A percentile compares a stretch with the other conserved stretches of the same genome.
phyloP scores from a whole-genome alignment of 129 eudicot genomes.

The Silybum marianum region DNA sequence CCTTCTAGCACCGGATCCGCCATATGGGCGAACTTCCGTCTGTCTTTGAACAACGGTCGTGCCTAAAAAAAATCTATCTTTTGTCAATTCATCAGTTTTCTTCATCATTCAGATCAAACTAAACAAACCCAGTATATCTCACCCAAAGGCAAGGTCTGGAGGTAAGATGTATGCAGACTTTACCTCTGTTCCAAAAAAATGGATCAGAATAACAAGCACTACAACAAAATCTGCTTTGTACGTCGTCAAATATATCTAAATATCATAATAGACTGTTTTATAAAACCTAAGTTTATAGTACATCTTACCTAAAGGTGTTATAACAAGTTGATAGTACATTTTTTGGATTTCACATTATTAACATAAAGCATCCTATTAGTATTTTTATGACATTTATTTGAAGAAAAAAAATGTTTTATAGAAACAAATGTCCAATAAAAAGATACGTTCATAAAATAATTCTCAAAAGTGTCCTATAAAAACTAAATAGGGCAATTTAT shows the following conservation, averaged over 20 bases:
- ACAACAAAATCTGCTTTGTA: too few species aligned
- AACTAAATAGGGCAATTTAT: not conserved
- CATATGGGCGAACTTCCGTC: constrained; percentile 82
- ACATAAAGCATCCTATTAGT: not conserved
- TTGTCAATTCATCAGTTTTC: not conserved
- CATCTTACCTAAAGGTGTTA: not conserved
- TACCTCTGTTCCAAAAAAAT: not conserved
- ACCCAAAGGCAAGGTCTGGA: not conserved
- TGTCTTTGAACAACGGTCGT: constrained; percentile 82
- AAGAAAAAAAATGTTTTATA: too few species aligned
- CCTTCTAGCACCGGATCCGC: constrained; percentile 83
- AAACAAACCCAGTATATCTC: not conserved
- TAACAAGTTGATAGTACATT: too few species aligned
- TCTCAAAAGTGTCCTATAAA: not conserved
- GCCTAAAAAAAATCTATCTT: constrained; percentile 41
- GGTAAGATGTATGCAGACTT: not conserved
- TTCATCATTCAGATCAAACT: not conserved
- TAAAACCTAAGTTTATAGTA: too few species aligned
- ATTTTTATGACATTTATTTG: too few species aligned
- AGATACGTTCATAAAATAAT: too few species aligned
- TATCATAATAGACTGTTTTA: not conserved
- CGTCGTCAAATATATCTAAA: not conserved
- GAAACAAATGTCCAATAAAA: too few species aligned
- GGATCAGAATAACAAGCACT: not conserved
- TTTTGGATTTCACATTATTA: too few species aligned